Base-by-base conservation (phyloP, 169 alveolate genomes). In the Eimeria falciformis region DNA sequence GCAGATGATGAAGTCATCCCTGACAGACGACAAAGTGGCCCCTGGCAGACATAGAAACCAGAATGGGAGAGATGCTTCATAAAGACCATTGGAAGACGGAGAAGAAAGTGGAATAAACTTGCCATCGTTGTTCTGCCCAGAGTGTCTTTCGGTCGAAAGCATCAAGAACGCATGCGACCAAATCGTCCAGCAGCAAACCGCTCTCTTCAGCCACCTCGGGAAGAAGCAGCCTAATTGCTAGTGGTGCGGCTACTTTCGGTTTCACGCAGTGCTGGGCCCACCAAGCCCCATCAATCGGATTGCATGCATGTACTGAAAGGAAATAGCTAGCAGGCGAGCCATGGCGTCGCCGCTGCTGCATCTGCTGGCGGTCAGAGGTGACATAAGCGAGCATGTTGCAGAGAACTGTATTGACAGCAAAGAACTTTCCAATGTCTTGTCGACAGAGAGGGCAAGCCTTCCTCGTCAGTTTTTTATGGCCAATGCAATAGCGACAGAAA, bases 401-500 rank as follows among this genome's bases (percentile, higher is more conserved):
- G 27, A 97, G 79, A 27, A 97, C 96, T 29, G 97, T 97, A 93
- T 97, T 97, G 14, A 96, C 94, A 62, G 93, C 90, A 23, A 96
- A 94, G 18, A 96, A 82, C 50, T 93, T 81, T 0, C 98, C 98
- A 50, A 97, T 87, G 56, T 95, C 95, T 81, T 95, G 98, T 53
- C 98, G 95, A 89, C 98, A 97, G 47, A 97, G 91, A 40, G 98
- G 98, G 83, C 98, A 97, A 55, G 91, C 85, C 45, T 94, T 96
- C 11, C 97, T 96, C 66, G 94, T 68, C 62, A 95, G 89, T 43
- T 95, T 94, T 62, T 92, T 91, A 90, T 96, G 98, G 6, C 97
- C 97, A 23, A 96, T 97, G 94, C 98, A 96, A 91, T 97, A 97
- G 53, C 98, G 88, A 93, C 98, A 97, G 94, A 96, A 97, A 3